Conservation (phyloP, 129 eudicot species). For the Sambucus nigra region DNA sequence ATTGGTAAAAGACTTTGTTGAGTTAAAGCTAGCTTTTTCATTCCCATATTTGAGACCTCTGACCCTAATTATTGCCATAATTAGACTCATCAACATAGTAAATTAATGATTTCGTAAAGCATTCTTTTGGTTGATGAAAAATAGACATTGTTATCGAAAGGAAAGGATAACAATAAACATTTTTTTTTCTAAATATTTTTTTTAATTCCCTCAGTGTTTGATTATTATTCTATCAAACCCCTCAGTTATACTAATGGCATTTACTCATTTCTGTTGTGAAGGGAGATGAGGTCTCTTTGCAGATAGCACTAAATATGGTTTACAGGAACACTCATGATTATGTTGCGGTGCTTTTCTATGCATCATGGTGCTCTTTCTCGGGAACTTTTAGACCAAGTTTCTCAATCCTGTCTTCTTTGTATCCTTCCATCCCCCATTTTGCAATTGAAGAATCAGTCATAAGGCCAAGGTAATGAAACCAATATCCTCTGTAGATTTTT, state of each 20-base stretch:
- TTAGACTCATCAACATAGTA: too few relatives aligned
- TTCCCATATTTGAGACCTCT: too few relatives aligned
- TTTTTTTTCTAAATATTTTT: too few relatives aligned
- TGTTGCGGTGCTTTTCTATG: slow-evolving; percentile 67
- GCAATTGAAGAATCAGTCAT: slow-evolving; percentile 66
- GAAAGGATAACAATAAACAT: too few relatives aligned
- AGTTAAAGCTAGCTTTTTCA: too few relatives aligned
- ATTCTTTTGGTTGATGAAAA: too few relatives aligned
- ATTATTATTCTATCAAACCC: too few relatives aligned
- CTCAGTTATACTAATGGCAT: slow-evolving; percentile 15
- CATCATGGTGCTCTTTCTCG: slow-evolving; percentile 86
- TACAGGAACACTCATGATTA: slow-evolving; percentile 40
- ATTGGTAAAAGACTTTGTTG: too few relatives aligned
- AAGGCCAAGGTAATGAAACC: slow-evolving; percentile 53
- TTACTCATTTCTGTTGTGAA: slow-evolving; percentile 23
- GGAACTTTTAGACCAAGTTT: slow-evolving; percentile 50
- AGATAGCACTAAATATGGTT: slow-evolving; percentile 50
- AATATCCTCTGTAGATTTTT: not conserved
- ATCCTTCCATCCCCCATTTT: slow-evolving; percentile 75
- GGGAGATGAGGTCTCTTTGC: slow-evolving; percentile 70
- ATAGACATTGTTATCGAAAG: too few relatives aligned
- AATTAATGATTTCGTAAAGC: too few relatives aligned
- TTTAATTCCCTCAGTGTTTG: too few relatives aligned
- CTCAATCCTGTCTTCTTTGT: slow-evolving; percentile 45
- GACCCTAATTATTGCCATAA: too few relatives aligned